These are phyloP conservation scores for Vanderwaltozyma verrucispora DNA, from an alignment of 805 yeast genomes.

Conservation along the genomic window DNA sequence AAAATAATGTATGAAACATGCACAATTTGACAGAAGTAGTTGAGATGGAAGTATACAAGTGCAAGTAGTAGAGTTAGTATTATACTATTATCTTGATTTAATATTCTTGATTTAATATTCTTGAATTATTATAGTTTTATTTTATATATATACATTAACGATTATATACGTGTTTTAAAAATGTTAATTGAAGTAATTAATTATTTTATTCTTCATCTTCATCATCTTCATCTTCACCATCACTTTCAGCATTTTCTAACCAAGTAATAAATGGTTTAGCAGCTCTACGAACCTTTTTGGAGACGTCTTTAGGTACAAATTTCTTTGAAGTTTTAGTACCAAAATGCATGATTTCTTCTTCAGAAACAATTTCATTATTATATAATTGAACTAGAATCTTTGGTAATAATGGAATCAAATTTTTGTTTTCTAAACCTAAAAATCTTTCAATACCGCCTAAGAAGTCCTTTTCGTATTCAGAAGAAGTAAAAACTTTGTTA, in stretches of 20 bases:
- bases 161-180: too few species aligned
- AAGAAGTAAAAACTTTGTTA: conserved; percentile 52
- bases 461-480: conserved; percentile 74
- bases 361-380: conserved; percentile 74
- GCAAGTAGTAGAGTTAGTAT: too few species aligned
- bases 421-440: conserved; percentile 71
- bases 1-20: too few species aligned
- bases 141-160: not conserved
- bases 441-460: conserved; percentile 95
- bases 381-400: conserved; percentile 74
- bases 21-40: too few species aligned
- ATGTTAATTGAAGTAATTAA: too few species aligned
- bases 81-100: too few species aligned
- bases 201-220: conserved; percentile 26
- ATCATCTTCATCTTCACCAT: conserved; percentile 50
- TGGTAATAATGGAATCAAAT: conserved; percentile 61
- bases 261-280: conserved; percentile 93
- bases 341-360: conserved; percentile 73
- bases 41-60: too few species aligned
- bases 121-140: too few species aligned
- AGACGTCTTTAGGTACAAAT: conserved; percentile 82
- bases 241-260: conserved; percentile 90
- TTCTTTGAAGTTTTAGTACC: conserved; percentile 86
- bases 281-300: conserved; percentile 90
- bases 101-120: too few species aligned